Evolutionary conservation across 2,329 filamentous ascomycete genomes (phyloP).

Genomic region (Tolypocladium tropicale): DNA sequence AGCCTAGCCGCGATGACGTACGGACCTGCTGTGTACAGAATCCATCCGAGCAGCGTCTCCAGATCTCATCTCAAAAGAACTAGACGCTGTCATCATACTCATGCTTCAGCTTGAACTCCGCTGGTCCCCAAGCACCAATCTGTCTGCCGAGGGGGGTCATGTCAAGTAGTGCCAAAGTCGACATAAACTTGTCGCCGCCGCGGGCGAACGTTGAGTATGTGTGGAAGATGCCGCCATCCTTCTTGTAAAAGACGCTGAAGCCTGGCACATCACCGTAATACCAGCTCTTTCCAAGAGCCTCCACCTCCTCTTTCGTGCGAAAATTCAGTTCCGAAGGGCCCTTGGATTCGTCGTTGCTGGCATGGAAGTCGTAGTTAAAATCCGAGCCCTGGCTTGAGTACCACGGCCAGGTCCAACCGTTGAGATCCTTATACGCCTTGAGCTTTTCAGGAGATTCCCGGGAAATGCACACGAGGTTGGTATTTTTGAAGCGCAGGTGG

Average conservation of each 20-base stretch:
- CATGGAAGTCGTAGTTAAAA: slow-evolving; percentile 31
- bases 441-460: slow-evolving; percentile 26
- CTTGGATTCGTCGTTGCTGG: slow-evolving; percentile 17
- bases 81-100: slow-evolving; percentile 10
- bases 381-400: slow-evolving; percentile 22
- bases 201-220: slow-evolving; percentile 25
- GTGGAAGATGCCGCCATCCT: slow-evolving; percentile 22
- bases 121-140: slow-evolving; percentile 13
- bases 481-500: slow-evolving; percentile 26
- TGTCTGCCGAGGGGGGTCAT: slow-evolving; percentile 24
- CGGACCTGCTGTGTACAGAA: no score
- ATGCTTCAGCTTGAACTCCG: slow-evolving; percentile 14
- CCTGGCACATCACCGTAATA: slow-evolving; percentile 23
- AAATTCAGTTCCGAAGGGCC: slow-evolving; percentile 17
- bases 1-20: no score
- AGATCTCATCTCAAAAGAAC: neutral
- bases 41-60: no score
- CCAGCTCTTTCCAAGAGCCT: slow-evolving; percentile 15
- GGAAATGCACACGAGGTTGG: slow-evolving; percentile 27
- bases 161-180: slow-evolving; percentile 20
- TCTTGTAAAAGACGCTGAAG: slow-evolving; percentile 24
- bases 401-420: slow-evolving; percentile 31
- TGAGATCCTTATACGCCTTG: slow-evolving; percentile 22
- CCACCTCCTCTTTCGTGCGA: slow-evolving; percentile 12
- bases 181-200: slow-evolving; percentile 19